Evolutionary conservation across 768 basidiomycete species (phyloP), one percentile per base, ranked within the genome.

Genomic region (Daedalea quercina): DNA sequence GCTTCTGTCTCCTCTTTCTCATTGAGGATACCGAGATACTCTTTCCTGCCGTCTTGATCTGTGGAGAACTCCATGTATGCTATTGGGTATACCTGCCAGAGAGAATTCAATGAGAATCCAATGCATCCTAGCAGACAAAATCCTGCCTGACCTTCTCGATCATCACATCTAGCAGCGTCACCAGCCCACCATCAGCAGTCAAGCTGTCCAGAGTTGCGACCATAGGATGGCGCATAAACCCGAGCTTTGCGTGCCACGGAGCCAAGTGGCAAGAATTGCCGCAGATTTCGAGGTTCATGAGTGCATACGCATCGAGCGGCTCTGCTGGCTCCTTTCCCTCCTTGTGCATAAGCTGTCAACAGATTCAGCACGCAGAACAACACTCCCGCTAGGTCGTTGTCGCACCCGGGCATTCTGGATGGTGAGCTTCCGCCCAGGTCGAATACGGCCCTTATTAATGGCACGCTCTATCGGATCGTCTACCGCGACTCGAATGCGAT

Each of bases 261-360:
- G 86, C 88, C 49, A 94, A 73, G 56, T 88, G 85, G 1, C 91
- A 84, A 0, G 90, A 89, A 66, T 99, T 99, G 2, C 90, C 93
- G 3, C 78, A 75, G 17, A 99, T 67, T 20, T 79, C 63, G 19
- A 99, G 75, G 45, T 75, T 76, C 22, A 79, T 80, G 6, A 77
- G 82, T 54, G 80, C 71, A 58, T 88, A 87, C 1, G 88, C 90
- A 55, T 94, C 87, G 23, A 98, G 73, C 1, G 90, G 80, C 52
- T 97, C 94, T 3, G 74, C 74, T 0, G 90, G 85, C 9, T 96
- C 94, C 60, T 85, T 85, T 51, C 75, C 74, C 41, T 85, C 81
- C 13, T 47, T 23, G 42, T 50, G 34, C 34, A 40, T 31, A 46
- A 34, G 8, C 23, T 34, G 28, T 2, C 22, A 3, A 31, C 19